Evolutionary conservation across 805 yeast genomes (phyloP), one percentile per base, ranked within the genome.

Genomic region (Barnettozyma wickerhamii): DNA sequence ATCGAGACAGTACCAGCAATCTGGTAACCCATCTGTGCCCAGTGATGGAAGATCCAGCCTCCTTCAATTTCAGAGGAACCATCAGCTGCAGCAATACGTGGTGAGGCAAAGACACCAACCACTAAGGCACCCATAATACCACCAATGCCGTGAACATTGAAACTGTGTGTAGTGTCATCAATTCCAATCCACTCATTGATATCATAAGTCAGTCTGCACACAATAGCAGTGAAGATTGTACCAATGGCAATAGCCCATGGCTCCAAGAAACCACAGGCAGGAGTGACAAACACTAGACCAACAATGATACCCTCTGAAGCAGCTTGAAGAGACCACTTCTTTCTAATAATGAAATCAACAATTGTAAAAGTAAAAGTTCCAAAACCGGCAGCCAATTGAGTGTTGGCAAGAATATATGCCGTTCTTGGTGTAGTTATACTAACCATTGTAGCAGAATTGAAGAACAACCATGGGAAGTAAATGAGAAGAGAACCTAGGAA

Each of bases 251-350:
- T 81, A 1, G 90, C 96, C 89, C 96, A 93, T 37, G 90, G 71
- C 4, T 96, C 93, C 43, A 91, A 84, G 57, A 79, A 73, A 14
- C 98, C 98, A 30, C 95, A 83, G 15, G 95, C 78, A 17, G 99
- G 98, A 1, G 99, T 91, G 2, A 96, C 96, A 5, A 97, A 97
- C n/a, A 91, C 98, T 30, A 91, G 74, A 3, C 98, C 99, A 17
- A 95, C 87, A 60, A 91, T 90, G 44, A 88, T 75, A 36, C 99
- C 99, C 10, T 96, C 90, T 63, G 97, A 89, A 29, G 86, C 73
- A 5, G 95, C 96, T 33, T 88, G 95, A 55, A 91, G 78, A 5
- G 95, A 81, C 91, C 95, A 90, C 60, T 87, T 91, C 42, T 77
- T 75, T 51, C 85, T 95, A 41, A 87, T 74, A 41, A 89, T 71